These are phyloP conservation scores for Symbiodinium natans DNA, from an alignment of 73 alveolate species.

Conservation along the genomic window DNA sequence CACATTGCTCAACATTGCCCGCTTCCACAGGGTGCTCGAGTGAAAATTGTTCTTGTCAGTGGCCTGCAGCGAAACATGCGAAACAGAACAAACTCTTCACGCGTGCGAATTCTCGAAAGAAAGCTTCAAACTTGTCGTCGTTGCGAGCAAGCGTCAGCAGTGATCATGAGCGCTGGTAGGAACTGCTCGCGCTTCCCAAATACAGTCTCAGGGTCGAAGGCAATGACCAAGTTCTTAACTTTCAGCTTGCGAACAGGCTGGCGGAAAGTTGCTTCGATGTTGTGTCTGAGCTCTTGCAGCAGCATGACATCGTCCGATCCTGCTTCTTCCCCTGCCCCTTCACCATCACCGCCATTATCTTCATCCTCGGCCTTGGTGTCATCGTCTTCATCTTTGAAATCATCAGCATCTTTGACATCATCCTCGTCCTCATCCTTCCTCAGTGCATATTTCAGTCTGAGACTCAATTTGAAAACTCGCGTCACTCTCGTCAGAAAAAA, in stretches of 20 bases:
- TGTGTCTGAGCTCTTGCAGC: not conserved
- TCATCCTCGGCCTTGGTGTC: not conserved
- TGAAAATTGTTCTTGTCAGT: too few species aligned
- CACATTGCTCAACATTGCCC: not conserved
- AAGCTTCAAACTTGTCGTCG: too few species aligned
- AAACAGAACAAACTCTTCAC: too few species aligned
- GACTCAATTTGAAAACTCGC: too few species aligned
- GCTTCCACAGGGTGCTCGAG: not conserved
- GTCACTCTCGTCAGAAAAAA: too few species aligned
- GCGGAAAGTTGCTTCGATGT: not conserved
- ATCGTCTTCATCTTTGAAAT: not conserved
- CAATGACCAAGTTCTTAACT: conserved; percentile 6
- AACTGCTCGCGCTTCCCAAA: not conserved
- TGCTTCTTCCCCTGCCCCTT: not conserved
- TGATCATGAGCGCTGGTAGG: not conserved
- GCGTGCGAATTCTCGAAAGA: too few species aligned
- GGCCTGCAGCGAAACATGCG: too few species aligned
- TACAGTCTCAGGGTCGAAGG: not conserved
- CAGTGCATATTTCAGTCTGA: too few species aligned
- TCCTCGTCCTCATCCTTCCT: not conserved
- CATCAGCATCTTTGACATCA: not conserved
- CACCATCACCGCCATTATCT: too few species aligned
- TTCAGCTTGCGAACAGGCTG: not conserved
- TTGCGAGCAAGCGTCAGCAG: not conserved
- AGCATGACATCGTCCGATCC: not conserved